Evolutionary conservation across 805 yeast genomes (phyloP).

Genomic region (Saturnispora halmiae): DNA sequence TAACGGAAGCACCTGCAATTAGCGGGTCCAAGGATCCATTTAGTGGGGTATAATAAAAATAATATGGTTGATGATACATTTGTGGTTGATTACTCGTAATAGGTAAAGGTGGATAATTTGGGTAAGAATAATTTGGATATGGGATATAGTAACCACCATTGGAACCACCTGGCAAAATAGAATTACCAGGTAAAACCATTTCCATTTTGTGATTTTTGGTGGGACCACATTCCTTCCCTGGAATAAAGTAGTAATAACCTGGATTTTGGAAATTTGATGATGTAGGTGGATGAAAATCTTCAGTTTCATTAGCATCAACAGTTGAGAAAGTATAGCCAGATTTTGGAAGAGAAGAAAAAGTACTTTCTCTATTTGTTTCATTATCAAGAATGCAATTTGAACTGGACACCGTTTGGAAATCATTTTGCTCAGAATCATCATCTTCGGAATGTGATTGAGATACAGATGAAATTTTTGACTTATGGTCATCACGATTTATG

Average conservation of each 20-base stretch:
- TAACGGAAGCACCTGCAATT: background rate
- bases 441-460: constrained; percentile 2
- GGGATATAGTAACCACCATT: constrained; percentile 22
- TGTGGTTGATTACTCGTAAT: constrained; percentile 17
- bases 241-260: constrained; percentile 20
- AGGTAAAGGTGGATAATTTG: constrained; percentile 17
- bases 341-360: constrained; percentile 25
- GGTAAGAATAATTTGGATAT: constrained; percentile 24
- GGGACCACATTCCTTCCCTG: constrained; percentile 20
- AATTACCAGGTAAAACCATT: background rate
- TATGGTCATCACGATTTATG: too few species aligned
- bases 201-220: constrained; percentile 3
- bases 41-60: constrained; percentile 26
- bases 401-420: too few species aligned
- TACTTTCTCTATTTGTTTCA: constrained; percentile 18
- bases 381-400: too few species aligned
- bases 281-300: constrained; percentile 1
- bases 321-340: constrained; percentile 25
- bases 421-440: too few species aligned
- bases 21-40: too few species aligned
- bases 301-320: constrained; percentile 21
- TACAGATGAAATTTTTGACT: too few species aligned
- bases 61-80: constrained; percentile 22
- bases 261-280: constrained; percentile 19
- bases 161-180: constrained; percentile 16